Conservation (phyloP, 2,329 filamentous ascomycete species). For the Sarocladium kiliense region DNA sequence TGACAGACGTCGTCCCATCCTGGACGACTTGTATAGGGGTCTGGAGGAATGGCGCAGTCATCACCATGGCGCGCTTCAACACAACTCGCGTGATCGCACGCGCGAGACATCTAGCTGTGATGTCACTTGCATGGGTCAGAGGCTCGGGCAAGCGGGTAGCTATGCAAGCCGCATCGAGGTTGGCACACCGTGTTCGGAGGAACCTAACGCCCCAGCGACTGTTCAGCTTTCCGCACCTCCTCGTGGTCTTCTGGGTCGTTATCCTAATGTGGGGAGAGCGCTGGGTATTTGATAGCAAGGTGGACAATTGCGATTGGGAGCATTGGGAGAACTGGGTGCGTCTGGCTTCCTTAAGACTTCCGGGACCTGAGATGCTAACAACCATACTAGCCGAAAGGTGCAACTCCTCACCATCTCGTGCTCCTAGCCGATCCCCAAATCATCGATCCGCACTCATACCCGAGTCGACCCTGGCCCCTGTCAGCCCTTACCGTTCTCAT, state of each 20-base stretch:
- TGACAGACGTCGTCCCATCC: not conserved
- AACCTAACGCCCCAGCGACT: slow-evolving; percentile 48
- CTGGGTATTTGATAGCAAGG: slow-evolving; percentile 65
- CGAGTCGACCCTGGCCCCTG: slow-evolving; percentile 63
- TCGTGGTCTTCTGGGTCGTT: slow-evolving; percentile 70
- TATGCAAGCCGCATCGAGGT: slow-evolving; percentile 11
- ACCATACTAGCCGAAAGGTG: slow-evolving; percentile 59
- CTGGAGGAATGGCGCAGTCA: slow-evolving; percentile 5
- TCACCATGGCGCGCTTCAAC: slow-evolving; percentile 1
- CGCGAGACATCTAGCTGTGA: not conserved
- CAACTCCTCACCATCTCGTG: slow-evolving; percentile 76
- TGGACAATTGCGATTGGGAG: slow-evolving; percentile 73
- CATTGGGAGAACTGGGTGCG: slow-evolving; percentile 91
- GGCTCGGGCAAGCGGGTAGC: not conserved
- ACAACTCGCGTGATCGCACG: not conserved
- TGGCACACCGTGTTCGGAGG: slow-evolving; percentile 21
- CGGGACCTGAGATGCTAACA: not conserved
- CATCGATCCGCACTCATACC: slow-evolving; percentile 92
- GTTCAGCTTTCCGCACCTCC: slow-evolving; percentile 58
- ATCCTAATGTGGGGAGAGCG: slow-evolving; percentile 82
- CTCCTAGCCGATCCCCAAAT: slow-evolving; percentile 89
- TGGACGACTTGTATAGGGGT: slow-evolving; percentile 3
- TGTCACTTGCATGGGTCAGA: not conserved
- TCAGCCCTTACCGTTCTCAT: slow-evolving; percentile 51
- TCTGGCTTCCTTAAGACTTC: not conserved